These are phyloP conservation scores for Trichoderma reesei DNA, from an alignment of 495 filamentous ascomycete genomes.

Conservation along the genomic window DNA sequence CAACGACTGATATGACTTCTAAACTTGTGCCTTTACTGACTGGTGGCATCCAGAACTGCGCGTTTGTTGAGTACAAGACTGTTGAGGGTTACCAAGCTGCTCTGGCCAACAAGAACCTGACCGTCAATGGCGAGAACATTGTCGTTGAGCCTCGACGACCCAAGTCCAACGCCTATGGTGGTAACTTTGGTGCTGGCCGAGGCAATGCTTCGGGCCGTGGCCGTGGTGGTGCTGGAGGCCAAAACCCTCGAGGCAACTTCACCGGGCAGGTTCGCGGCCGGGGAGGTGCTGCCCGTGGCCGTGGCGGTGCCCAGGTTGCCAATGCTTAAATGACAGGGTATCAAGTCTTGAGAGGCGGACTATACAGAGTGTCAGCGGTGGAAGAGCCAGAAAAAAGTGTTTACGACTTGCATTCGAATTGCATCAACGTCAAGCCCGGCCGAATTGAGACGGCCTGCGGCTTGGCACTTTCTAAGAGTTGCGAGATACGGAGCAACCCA, in stretches of 20 bases:
- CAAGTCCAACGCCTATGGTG: conserved; percentile 56
- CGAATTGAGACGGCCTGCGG: background rate
- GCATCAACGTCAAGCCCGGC: background rate
- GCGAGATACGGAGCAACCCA: background rate
- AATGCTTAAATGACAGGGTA: conserved; percentile 23
- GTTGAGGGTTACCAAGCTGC: conserved; percentile 70
- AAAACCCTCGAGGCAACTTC: conserved; percentile 56
- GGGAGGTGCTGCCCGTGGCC: conserved; percentile 34
- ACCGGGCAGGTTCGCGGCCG: conserved; percentile 54
- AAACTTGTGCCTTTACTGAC: background rate
- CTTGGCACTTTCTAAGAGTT: background rate
- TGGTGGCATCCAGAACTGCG: conserved; percentile 62
- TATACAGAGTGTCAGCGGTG: background rate
- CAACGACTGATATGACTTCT: background rate
- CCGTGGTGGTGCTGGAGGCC: conserved; percentile 53
- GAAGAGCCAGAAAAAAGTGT: background rate
- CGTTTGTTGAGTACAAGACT: conserved; percentile 87
- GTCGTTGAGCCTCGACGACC: conserved; percentile 81
- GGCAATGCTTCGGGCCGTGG: conserved; percentile 51
- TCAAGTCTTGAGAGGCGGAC: background rate
- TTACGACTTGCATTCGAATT: background rate
- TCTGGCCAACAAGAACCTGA: conserved; percentile 74
- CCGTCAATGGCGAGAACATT: conserved; percentile 69
- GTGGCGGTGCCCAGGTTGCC: conserved; percentile 31
- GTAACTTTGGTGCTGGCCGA: conserved; percentile 50